Evolutionary conservation across 225 moss, liverwort and hornwort genomes (phyloP), one percentile per base, ranked within the genome.

Genomic region (Climacium dendroides): DNA sequence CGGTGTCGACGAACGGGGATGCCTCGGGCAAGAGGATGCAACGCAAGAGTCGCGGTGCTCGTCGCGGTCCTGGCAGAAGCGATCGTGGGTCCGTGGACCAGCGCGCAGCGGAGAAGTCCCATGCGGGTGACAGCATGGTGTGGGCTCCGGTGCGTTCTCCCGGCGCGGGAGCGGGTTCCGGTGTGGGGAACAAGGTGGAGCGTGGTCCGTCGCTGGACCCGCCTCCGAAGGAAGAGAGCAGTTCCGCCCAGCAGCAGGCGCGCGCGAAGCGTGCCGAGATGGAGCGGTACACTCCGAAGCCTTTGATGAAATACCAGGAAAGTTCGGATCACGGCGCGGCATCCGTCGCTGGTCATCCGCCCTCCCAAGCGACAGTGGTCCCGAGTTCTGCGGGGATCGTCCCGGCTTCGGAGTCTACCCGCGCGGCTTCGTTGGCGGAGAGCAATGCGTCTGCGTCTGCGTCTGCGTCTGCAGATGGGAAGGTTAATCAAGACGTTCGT

Each of bases 261-360:
- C 95, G 96, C 83, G 94, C 93, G 14, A 96, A 95, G 85, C 94
- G 98, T 82, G 96, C 96, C 43, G 98, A 98, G 84, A 90, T 98
- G 90, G 98, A 98, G 86, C 98, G 98, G 50, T 98, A 98, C 69
- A 96, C 95, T 81, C 98, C 96, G 19, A 98, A 98, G 90, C 96
- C 96, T 64, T 87, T 96, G 75, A 94, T 95, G 88, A 96, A 98
- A 89, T 92, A 94, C 69, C 96, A 96, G 82, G 95, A 96, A 82
- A 82, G 86, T 87, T 89, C 89, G 72, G 95, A 95, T 82, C 93
- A 91, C 69, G 82, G 71, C 47, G 82, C 82, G 24, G 85, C 88
- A 64, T 35, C 7, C 48, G 81, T 13, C 26, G 82, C 83, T 4
- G 81, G 85, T 43, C 90, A 85, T 78, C 79, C 89, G 83, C 83